These are phyloP conservation scores for Alternaria gansuensis DNA, from an alignment of 2,329 filamentous ascomycete species.

Conservation along the genomic window DNA sequence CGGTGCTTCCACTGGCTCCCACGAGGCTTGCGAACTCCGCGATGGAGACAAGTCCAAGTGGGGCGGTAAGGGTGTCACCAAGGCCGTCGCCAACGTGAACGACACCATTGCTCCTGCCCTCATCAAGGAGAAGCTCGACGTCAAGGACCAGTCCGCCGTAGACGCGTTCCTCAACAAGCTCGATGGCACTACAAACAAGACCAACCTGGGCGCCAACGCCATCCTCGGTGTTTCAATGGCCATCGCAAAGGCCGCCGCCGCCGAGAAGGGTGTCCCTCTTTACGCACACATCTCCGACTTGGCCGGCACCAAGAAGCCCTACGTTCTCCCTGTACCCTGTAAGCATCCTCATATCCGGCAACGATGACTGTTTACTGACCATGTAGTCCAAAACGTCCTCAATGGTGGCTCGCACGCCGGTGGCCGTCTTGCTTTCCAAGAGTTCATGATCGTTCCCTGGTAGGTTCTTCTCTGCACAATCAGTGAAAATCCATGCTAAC, in stretches of 20 bases:
- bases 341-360: neutral
- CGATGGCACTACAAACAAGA: conserved; percentile 68
- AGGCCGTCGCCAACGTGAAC: conserved; percentile 66
- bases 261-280: conserved; percentile 64
- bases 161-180: conserved; percentile 63
- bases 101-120: conserved; percentile 64
- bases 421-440: conserved; percentile 76
- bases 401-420: conserved; percentile 90
- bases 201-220: conserved; percentile 67
- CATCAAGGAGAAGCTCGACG: conserved; percentile 63
- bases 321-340: conserved; percentile 65
- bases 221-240: conserved; percentile 69
- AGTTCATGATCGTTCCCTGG: conserved; percentile 65
- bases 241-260: conserved; percentile 65
- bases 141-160: conserved; percentile 64
- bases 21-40: conserved; percentile 64
- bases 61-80: conserved; percentile 64
- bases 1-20: conserved; percentile 81
- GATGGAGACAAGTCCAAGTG: conserved; percentile 64
- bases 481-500: conserved; percentile 26
- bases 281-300: conserved; percentile 67
- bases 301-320: conserved; percentile 62
- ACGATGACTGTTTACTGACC: conserved; percentile 12
- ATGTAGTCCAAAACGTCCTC: conserved; percentile 60
- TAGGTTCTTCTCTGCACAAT: conserved; percentile 38